Conservation (phyloP, 768 basidiomycete genomes). For the Candolleomyces eurysporus region DNA sequence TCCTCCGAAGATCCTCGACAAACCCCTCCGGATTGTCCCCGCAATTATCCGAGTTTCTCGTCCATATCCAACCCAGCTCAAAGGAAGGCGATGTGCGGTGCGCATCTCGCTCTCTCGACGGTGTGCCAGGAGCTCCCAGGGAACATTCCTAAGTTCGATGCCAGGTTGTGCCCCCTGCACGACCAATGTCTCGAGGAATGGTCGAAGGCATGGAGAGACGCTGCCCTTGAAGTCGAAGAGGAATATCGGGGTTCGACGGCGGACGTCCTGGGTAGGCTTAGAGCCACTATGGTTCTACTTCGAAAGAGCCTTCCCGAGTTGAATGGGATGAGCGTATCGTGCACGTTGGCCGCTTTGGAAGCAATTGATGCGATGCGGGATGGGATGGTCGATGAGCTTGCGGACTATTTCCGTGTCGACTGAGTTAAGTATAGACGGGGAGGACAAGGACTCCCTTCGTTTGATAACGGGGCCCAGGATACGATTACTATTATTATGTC, state of each 20-base stretch:
- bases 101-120: constrained; percentile 52
- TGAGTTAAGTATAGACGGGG: not conserved
- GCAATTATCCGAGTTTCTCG: not conserved
- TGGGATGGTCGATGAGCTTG: constrained; percentile 36
- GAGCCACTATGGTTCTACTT: constrained; percentile 37
- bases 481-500: too few relatives aligned
- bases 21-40: not conserved
- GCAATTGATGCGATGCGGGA: constrained; percentile 38
- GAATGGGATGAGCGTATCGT: constrained; percentile 35
- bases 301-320: constrained; percentile 34
- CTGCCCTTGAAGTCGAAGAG: constrained; percentile 35
- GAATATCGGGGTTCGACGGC: constrained; percentile 21
- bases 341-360: constrained; percentile 45
- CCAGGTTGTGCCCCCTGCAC: constrained; percentile 47
- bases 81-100: constrained; percentile 17
- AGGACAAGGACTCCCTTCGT: too few relatives aligned
- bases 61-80: not conserved
- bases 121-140: constrained; percentile 55
- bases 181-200: constrained; percentile 47
- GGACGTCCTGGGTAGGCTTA: constrained; percentile 62
- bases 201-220: constrained; percentile 51
- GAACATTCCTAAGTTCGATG: constrained; percentile 42
- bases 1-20: not conserved
- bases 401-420: constrained; percentile 32
- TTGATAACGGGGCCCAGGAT: too few relatives aligned